Conservation (phyloP, 23 red algal species). For the Pyropia yezoensis region DNA sequence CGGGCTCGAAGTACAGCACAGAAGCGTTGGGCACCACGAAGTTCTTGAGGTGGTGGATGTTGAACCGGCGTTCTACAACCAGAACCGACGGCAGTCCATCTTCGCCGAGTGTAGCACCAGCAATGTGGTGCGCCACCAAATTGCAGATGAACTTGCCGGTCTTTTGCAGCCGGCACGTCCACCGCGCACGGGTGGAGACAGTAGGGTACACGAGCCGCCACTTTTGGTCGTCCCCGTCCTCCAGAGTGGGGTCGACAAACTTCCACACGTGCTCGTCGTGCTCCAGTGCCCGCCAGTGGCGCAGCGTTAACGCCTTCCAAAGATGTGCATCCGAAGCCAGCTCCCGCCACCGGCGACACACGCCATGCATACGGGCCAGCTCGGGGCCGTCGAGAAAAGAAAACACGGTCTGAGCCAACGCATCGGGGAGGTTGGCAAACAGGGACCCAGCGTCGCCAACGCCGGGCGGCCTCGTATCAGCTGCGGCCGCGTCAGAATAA, state of each 20-base stretch:
- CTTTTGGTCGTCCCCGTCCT: conserved; percentile 5
- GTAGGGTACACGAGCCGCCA: conserved; percentile 87
- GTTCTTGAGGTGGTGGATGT: conserved; percentile 79
- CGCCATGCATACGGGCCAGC: conserved; percentile 56
- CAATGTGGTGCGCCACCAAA: conserved; percentile 87
- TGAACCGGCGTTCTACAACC: conserved; percentile 97
- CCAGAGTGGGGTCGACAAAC: conserved; percentile 35
- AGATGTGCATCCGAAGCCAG: conserved; percentile 71
- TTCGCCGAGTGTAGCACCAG: conserved; percentile 41
- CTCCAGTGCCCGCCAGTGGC: conserved; percentile 73
- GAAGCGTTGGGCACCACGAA: conserved; percentile 94
- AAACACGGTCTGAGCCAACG: conserved; percentile 74
- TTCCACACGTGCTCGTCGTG: conserved; percentile 67
- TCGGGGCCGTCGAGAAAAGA: conserved; percentile 74
- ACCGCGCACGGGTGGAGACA: conserved; percentile 33
- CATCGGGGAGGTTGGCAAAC: conserved; percentile 67
- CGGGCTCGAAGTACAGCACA: conserved; percentile 96
- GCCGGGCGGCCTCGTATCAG: no score
- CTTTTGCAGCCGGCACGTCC: conserved; percentile 93
- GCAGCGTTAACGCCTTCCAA: conserved; percentile 66
- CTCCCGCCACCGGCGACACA: conserved; percentile 79
- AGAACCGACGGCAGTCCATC: conserved; percentile 56
- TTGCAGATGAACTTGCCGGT: conserved; percentile 97
- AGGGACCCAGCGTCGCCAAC: no score
- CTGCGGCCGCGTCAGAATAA: no score